Evolutionary conservation across 2,329 filamentous ascomycete species (phyloP).

Genomic region (Fulvia fulva): DNA sequence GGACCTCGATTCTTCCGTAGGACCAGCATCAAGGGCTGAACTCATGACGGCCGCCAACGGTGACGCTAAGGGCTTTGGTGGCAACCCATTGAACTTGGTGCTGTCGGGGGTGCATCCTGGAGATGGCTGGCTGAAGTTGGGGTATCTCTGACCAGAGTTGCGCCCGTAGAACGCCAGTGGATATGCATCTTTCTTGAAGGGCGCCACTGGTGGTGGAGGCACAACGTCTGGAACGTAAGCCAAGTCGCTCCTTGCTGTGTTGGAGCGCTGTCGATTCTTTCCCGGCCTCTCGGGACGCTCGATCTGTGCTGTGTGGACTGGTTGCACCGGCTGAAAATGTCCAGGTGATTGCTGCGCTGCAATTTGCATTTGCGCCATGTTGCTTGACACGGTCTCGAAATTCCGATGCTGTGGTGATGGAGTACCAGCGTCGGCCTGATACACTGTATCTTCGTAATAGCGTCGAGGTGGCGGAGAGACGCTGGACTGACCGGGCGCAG

Average conservation of each 20-base stretch:
- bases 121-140: constrained; percentile 3
- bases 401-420: not conserved
- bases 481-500: not conserved
- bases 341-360: not conserved
- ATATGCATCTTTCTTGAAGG: constrained; percentile 16
- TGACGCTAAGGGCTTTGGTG: not conserved
- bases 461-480: not conserved
- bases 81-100: not conserved
- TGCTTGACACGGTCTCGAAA: not conserved
- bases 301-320: not conserved
- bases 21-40: not conserved
- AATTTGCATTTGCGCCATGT: constrained; percentile 2
- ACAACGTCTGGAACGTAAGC: constrained; percentile 13
- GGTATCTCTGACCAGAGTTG: constrained; percentile 19
- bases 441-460: not conserved
- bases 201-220: constrained; percentile 4
- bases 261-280: not conserved
- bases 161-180: constrained; percentile 23
- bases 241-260: constrained; percentile 9
- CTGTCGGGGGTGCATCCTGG: not conserved
- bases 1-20: not conserved
- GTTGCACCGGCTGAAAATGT: not conserved
- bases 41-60: not conserved
- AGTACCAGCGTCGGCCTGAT: not conserved
- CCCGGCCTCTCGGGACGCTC: not conserved